Base-by-base conservation (phyloP, 495 filamentous ascomycete species). In the Mytilinidion resinicola region DNA sequence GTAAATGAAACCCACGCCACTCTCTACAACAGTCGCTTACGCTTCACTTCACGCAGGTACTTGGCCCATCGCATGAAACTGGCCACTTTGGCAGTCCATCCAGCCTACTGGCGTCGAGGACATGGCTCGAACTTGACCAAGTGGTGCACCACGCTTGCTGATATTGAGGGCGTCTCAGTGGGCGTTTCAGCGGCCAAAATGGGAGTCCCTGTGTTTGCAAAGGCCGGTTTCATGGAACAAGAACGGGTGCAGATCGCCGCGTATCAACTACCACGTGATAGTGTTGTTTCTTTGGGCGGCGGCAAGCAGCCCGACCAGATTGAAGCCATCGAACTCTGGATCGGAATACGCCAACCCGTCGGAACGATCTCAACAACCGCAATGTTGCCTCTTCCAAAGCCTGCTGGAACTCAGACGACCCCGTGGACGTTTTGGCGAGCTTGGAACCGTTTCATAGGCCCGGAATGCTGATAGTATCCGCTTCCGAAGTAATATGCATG, bases 81-180 rank as follows among this genome's bases (percentile, higher is more conserved):
- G 6, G 53, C 42, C 19, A 64, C 61, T 12, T 33, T 64, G n/a
- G 61, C 61, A 3, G 56, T 64, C n/a, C 61, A 64, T 44, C 61
- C 61, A 35, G 53, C 61, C 34, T 64, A 64, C 37, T 64, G 61
- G 61, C 43, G 47, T 7, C 61, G 53, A 34, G 61, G 61, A 14
- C 61, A 64, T 48, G 61, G 55, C 42, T 38, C 56, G 15, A 38
- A 48, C 4, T 51, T 64, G 21, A 52, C 59, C 35, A 50, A 38
- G 17, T 64, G 61, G 61, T 64, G 61, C 42, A 57, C 46, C 14
- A 44, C 51, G 15, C 61, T 64, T 30, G 61, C 61, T 46, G 61
- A 60, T 48, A 39, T 56, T 5, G 61, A 64, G 19, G 44, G 19
- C 15, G 37, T 55, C 3, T 25, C 56, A 10, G 11, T 64, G 11